Evolutionary conservation across 2,329 filamentous ascomycete genomes (phyloP), one percentile per base, ranked within the genome.

Genomic region (Epichloe glyceriae): DNA sequence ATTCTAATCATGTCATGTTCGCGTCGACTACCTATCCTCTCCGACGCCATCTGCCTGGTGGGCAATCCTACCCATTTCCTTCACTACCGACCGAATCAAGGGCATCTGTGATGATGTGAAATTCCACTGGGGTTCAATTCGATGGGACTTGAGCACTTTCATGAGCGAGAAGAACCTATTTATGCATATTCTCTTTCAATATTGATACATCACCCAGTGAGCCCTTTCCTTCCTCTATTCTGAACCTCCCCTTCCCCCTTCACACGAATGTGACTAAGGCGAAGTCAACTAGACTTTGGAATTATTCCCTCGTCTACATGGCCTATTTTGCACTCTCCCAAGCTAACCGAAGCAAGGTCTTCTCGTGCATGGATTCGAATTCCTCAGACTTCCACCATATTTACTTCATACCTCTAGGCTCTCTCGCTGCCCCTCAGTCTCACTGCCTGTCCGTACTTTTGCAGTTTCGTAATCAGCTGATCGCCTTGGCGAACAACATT

Each of bases 371-470:
- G n/a, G 35, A 30, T 40, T 11, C 17, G 14, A 5, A 3, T 17
- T 19, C 37, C 15, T 19, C 14, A 11, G 10, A 19, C 22, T 11
- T 40, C n/a, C 33, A 4, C 17, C 51, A 8, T 7, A 33, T 47
- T 12, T 39, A 20, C 19, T 20, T 12, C 12, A 19, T 6, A 2
- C 22, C 37, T 19, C 61, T 75, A 95, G 61, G 88, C 88, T 61
- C 93, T 81, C 76, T 98, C 93, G 65, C 91, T 97, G 40, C 93
- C 93, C 62, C 93, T 82, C 70, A 98, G 75, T 64, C 93, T 81
- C 57, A 98, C 93, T 2, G 93, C 86, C 71, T 98, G 93, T 43
- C 93, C 93, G 68, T 98, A 98, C 77, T 98, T 98, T 73, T 98
- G 93, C 60, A 98, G 75, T 78, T 98, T 98, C 52, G 93, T 98